Evolutionary conservation across 2,329 filamentous ascomycete species (phyloP).

Genomic region (Lomentospora prolificans): DNA sequence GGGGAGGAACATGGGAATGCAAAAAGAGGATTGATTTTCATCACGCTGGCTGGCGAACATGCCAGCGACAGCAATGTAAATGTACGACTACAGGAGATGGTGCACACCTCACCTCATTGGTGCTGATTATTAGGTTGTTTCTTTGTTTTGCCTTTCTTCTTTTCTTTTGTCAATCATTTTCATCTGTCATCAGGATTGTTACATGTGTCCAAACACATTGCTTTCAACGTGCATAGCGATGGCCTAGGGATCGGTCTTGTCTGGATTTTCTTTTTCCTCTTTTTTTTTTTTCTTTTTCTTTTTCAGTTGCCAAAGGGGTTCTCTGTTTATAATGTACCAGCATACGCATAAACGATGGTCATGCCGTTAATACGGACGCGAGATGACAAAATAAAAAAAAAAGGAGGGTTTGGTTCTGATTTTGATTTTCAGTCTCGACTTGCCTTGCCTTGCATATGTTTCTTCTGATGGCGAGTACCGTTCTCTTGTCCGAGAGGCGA

Average conservation of each 20-base stretch:
- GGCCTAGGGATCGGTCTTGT: slow-evolving; percentile 3
- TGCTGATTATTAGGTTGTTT: not conserved
- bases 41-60: not conserved
- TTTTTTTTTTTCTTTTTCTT: not conserved
- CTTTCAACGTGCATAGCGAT: slow-evolving; percentile 8
- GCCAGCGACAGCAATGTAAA: slow-evolving; percentile 4
- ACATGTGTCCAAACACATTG: slow-evolving; percentile 11
- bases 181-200: slow-evolving; percentile 12
- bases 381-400: slow-evolving; percentile 1
- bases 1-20: not conserved
- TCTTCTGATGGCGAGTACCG: not conserved
- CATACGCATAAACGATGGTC: slow-evolving; percentile 4
- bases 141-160: slow-evolving; percentile 9
- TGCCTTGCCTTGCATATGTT: not conserved
- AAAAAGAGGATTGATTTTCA: not conserved
- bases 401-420: slow-evolving; percentile 2
- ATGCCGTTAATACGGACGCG: not conserved
- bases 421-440: not conserved
- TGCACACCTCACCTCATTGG: not conserved
- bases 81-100: slow-evolving; percentile 4
- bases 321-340: slow-evolving; percentile 1
- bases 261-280: not conserved
- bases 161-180: slow-evolving; percentile 10
- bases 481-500: no score
- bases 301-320: not conserved